These are phyloP conservation scores for Peronospora belbahrii DNA, from an alignment of 352 stramenopile species.

Conservation along the genomic window DNA sequence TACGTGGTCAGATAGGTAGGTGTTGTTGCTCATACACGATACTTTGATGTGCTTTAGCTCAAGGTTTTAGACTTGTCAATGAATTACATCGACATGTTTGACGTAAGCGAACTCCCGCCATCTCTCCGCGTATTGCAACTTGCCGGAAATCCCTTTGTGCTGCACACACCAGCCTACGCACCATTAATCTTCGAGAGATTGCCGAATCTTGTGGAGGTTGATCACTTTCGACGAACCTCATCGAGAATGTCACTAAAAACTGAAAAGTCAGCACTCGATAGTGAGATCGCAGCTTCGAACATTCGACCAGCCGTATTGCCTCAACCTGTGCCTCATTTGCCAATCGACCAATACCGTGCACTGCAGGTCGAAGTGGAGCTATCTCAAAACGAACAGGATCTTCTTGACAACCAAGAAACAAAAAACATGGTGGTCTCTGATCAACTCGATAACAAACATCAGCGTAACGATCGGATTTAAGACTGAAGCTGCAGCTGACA, in stretches of 20 bases:
- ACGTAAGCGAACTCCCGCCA: slow-evolving; percentile 45
- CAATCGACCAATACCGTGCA: slow-evolving; percentile 31
- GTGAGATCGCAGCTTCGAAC: slow-evolving; percentile 5
- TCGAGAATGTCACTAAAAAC: slow-evolving; percentile 2
- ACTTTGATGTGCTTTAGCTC: slow-evolving; percentile 27
- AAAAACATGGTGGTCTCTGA: slow-evolving; percentile 19
- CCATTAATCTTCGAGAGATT: slow-evolving; percentile 52
- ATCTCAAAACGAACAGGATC: slow-evolving; percentile 14
- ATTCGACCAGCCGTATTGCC: slow-evolving; percentile 3
- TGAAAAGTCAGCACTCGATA: slow-evolving; percentile 11
- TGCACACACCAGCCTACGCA: slow-evolving; percentile 48
- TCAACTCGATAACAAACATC: slow-evolving; percentile 33
- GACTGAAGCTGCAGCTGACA: slow-evolving; percentile 49
- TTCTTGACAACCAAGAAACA: slow-evolving; percentile 12
- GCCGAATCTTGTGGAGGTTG: slow-evolving; percentile 52
- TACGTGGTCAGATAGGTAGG: neutral
- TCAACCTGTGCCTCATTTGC: slow-evolving; percentile 7
- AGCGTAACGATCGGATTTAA: slow-evolving; percentile 35
- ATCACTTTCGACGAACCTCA: slow-evolving; percentile 36
- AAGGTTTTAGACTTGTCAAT: slow-evolving; percentile 72
- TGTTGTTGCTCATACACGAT: neutral
- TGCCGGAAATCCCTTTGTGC: slow-evolving; percentile 48
- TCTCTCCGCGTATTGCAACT: slow-evolving; percentile 51
- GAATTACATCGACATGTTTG: slow-evolving; percentile 65
- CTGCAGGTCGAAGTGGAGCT: slow-evolving; percentile 22